Evolutionary conservation across 139 green algal genomes (phyloP), one percentile per base, ranked within the genome.

Genomic region (Picochlorum sp.): DNA sequence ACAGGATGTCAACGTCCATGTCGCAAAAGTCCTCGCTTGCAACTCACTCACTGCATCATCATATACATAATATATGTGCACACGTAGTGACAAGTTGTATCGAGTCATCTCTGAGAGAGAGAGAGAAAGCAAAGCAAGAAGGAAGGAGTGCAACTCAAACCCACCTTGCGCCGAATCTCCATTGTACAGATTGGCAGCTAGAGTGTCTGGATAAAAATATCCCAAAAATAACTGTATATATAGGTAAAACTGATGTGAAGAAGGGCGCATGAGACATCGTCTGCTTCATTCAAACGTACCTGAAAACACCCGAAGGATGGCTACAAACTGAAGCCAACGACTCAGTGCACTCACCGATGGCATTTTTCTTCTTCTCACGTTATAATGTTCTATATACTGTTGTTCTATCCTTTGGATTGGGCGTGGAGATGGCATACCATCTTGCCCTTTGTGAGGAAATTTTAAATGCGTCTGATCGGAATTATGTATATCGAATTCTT

Each of bases 1-100:
- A 64, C 85, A 92, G 0, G 88, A 89, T 24, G 86, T 79, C 13
- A 83, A 20, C 4, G 88, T 95, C 88, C 88, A 95, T 2, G 79
- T 79, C 0, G 83, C 86, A 66, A 95, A 95, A 0, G 90, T 88
- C 2, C 88, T 59, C 4, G 83, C 88, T 57, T 89, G 76, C 10
- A 95, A 54, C 3, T 84, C 75, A 2, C 68, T 92, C 3, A 95
- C 88, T 94, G 79, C 66, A 75, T 20, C 66, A 75, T 20, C 23
- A 26, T 21, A 30, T 66, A 88, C 4, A 30, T 30, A 28, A 30
- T 30, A 30, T 30, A 30, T 30, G 28, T 30, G 28, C 28, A 30
- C 28, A 30, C 28, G 28, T 5, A 30, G 28, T 28, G 24, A 28
- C 24, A 30, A 4, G 28, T 30, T 30, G 28, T 30, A 30, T 30